These are phyloP conservation scores for Chlamydomonas reinhardtii DNA, from an alignment of 163 green algal species.

Conservation along the genomic window DNA sequence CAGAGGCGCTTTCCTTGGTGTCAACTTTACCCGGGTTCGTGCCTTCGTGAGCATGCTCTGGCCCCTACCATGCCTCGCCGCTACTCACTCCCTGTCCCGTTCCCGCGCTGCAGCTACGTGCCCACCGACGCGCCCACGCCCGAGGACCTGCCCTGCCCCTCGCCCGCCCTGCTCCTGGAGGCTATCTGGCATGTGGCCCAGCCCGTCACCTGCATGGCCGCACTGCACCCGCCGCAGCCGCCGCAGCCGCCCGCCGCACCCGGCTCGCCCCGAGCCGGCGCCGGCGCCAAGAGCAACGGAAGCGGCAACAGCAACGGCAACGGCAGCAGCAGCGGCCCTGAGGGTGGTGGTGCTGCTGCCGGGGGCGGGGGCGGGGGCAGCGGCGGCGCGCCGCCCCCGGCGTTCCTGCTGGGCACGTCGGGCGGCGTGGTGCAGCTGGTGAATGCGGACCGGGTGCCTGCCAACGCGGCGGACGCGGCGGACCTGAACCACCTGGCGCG, in stretches of 20 bases:
- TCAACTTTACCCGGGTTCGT: no score
- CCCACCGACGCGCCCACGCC: not conserved
- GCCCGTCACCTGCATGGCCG: constrained; percentile 18
- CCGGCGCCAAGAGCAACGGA: not conserved
- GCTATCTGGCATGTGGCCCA: constrained; percentile 26
- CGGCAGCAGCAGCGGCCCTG: no score
- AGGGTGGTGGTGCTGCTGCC: no score
- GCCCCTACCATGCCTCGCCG: no score
- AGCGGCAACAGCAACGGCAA: not conserved
- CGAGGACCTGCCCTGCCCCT: not conserved
- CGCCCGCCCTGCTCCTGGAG: constrained; percentile 8
- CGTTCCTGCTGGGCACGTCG: constrained; percentile 23
- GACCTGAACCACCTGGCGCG: not conserved
- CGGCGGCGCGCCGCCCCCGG: not conserved
- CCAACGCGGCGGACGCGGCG: not conserved
- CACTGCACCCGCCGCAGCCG: not conserved
- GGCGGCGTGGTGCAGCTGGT: constrained; percentile 26
- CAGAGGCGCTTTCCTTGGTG: no score
- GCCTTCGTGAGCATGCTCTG: no score
- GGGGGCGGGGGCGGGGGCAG: not conserved
- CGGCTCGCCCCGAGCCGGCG: not conserved
- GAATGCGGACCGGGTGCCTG: constrained; percentile 24
- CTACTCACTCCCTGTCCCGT: no score
- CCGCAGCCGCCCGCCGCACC: not conserved
- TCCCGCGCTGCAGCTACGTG: constrained; percentile 20